Conservation (phyloP, 1,139 yeast species). For the Yamadazyma diddensiae region DNA sequence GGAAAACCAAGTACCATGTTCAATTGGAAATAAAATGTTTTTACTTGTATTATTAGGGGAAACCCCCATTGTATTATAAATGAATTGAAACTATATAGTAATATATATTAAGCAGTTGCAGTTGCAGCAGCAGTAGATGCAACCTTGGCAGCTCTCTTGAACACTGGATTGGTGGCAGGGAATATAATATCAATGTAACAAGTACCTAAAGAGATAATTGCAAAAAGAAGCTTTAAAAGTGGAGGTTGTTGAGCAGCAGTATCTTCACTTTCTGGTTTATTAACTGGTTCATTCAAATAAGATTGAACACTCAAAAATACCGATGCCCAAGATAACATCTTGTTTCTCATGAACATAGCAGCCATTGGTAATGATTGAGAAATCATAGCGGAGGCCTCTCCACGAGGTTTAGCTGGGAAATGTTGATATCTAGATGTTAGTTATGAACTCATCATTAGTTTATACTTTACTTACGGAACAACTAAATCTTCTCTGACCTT, state of each 20-base stretch:
- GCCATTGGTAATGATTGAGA: constrained; percentile 69
- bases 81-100: too few relatives aligned
- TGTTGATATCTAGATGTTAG: constrained; percentile 43
- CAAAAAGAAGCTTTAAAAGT: constrained; percentile 43
- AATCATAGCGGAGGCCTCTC: constrained; percentile 43
- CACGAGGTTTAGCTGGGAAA: constrained; percentile 47
- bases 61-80: too few relatives aligned
- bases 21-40: too few relatives aligned
- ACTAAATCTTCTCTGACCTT: constrained; percentile 39
- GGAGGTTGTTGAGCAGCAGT: constrained; percentile 35
- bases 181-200: constrained; percentile 53
- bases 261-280: constrained; percentile 25
- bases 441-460: constrained; percentile 1
- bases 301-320: constrained; percentile 51
- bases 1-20: constrained; percentile 26
- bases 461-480: constrained; percentile 29
- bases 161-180: constrained; percentile 33
- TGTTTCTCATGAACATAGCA: constrained; percentile 57
- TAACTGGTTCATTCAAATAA: constrained; percentile 47
- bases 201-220: constrained; percentile 44
- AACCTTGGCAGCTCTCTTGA: constrained; percentile 19
- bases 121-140: constrained; percentile 17
- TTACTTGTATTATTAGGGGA: neutral
- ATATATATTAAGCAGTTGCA: too few relatives aligned
- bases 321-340: constrained; percentile 56